These are phyloP conservation scores for Volvox carteri DNA, from an alignment of 163 green algal species.

Conservation along the genomic window DNA sequence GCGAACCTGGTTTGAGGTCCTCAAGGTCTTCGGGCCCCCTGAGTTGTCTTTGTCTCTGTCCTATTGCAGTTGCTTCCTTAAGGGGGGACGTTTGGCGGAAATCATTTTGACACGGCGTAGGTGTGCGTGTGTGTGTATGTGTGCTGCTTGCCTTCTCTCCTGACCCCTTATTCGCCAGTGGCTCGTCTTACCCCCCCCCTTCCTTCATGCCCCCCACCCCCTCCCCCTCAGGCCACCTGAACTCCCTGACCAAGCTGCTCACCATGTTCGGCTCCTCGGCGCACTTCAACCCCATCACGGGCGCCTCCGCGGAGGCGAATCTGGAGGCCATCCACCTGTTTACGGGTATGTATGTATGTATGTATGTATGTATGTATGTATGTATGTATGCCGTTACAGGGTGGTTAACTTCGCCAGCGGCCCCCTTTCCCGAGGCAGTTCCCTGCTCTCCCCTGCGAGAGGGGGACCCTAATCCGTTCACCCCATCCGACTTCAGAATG, in stretches of 20 bases:
- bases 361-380: neutral
- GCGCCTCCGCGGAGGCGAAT: constrained; percentile 84
- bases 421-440: too few species aligned
- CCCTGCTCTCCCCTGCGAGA: too few species aligned
- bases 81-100: too few species aligned
- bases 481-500: too few species aligned
- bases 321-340: constrained; percentile 80
- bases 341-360: constrained; percentile 71
- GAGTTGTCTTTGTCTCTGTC: too few species aligned
- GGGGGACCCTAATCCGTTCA: too few species aligned
- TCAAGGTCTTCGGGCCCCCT: too few species aligned
- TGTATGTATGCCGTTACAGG: neutral
- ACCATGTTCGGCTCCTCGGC: constrained; percentile 56
- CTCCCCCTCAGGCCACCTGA: constrained; percentile 51
- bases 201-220: neutral
- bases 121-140: too few species aligned
- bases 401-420: too few species aligned
- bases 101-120: too few species aligned
- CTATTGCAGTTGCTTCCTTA: too few species aligned
- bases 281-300: constrained; percentile 82
- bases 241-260: constrained; percentile 50
- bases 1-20: too few species aligned
- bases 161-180: neutral
- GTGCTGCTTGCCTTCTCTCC: neutral
- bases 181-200: neutral